Evolutionary conservation across 2,329 filamentous ascomycete species (phyloP), one percentile per base, ranked within the genome.

Genomic region (Thelonectria blattea): DNA sequence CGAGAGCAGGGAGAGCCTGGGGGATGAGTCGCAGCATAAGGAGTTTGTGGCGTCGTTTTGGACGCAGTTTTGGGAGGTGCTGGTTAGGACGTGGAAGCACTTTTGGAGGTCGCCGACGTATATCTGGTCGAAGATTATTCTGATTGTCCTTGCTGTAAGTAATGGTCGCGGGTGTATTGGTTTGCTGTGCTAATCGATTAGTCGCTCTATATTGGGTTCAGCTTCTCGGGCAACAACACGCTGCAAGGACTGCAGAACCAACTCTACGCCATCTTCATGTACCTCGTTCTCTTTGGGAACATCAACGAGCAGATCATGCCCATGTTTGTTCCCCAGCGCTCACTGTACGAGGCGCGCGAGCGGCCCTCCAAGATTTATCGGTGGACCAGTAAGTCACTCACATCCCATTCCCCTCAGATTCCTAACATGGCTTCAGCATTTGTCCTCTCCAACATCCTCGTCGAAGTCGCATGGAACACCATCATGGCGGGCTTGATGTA

Each of bases 261-360:
- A 48, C 81, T 91, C 68, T 91, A 90, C 70, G 80, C 81, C 56
- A 85, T 89, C 47, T 91, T 91, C 74, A 88, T 90, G 85, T 76
- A 88, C 48, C 76, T 85, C 62, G 89, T 86, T n/a, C 85, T 91
- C 69, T 91, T 91, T 70, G 83, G 84, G 49, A 69, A 65, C 20
- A 49, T 88, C 34, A 81, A 83, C 5, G 82, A 88, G 61, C 85
- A 88, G 62, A 85, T 87, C n/a, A 90, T 90, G 87, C 88, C 88
- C 3, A 86, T 88, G 66, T 91, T 91, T 66, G 83, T 90, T 47
- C 84, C 85, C 0, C 88, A 90, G 67, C 85, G 88, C 32, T 79
- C 84, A 1, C 75, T 91, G 0, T 91, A 91, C 69, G 88, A 91
- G 73, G 86, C 85, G 5, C 86, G 88, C 17, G 89, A 91, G 73